phyloP scores from a whole-genome alignment of 768 basidiomycete genomes.

The Phallus indusiatus region DNA sequence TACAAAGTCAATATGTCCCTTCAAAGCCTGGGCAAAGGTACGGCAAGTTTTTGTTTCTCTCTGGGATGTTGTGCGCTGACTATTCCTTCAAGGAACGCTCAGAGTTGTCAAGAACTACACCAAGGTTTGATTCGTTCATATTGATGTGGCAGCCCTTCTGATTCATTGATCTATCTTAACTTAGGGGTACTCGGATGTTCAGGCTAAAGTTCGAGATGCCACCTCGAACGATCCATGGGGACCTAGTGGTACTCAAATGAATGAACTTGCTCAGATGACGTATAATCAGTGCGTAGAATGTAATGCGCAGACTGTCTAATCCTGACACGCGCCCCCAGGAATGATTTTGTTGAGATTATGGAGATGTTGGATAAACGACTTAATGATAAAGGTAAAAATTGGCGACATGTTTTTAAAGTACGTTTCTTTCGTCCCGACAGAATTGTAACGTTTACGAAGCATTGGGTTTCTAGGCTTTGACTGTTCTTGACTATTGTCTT shows the following conservation, averaged over 20 bases:
- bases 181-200: constrained; percentile 75
- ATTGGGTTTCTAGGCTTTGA: constrained; percentile 57
- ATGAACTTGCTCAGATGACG: constrained; percentile 93
- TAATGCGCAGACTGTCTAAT: not conserved
- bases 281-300: constrained; percentile 77
- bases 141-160: not conserved
- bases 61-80: not conserved
- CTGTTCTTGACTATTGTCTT: constrained; percentile 89
- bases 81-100: constrained; percentile 36
- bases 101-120: constrained; percentile 94
- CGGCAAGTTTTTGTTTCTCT: not conserved
- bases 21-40: constrained; percentile 71
- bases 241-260: constrained; percentile 96
- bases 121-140: constrained; percentile 41
- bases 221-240: constrained; percentile 99
- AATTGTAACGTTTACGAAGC: not conserved
- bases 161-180: not conserved
- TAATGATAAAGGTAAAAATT: constrained; percentile 99
- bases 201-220: constrained; percentile 92
- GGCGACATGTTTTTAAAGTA: constrained; percentile 99
- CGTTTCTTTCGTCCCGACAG: constrained; percentile 14
- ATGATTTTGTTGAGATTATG: constrained; percentile 99
- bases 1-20: constrained; percentile 29
- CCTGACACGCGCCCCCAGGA: constrained; percentile 34
- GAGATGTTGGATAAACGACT: constrained; percentile 99